Base-by-base conservation (phyloP, 495 filamentous ascomycete species). In the Podospora pseudocomata region DNA sequence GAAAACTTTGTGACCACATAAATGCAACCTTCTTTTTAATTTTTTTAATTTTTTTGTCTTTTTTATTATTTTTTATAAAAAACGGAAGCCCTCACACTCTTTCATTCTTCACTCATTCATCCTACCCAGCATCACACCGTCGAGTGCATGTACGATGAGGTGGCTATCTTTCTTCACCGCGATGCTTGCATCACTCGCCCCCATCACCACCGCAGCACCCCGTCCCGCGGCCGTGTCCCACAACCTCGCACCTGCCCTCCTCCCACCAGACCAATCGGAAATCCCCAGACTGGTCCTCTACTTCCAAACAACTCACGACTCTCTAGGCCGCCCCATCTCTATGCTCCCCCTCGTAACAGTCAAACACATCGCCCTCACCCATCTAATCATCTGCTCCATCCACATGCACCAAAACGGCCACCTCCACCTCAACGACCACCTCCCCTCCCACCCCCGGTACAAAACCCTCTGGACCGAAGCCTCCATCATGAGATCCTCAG, bases 361-460 rank as follows among this genome's bases (percentile, higher is more conserved):
- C 26, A 77, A 87, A 58, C 69, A 71, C 57, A 78, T 83, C 65
- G 73, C 80, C 30, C 75, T 81, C 11, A 92, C 91, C 0, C 92
- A 95, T 73, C 76, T 93, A 39, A 91, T 92, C 64, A 74, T 96
- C 64, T 91, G 88, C 32, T 90, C 92, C 7, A 83, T 95, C 63
- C 92, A 95, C 76, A 78, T 95, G 72, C 84, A 92, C 76, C 78
- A 81, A 23, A 71, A 80, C 23, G 80, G 84, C 44, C 79, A 79
- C 16, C 84, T 93, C 72, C 88, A 86, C n/a, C 85, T 93, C 62
- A 96, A 96, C 73, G 86, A 95, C 80, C 83, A 89, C 69, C 85
- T 85, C 2, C 88, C 89, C 0, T 71, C 78, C 1, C 71, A 84
- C 69, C 72, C 86, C 3, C 79, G 82, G 55, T 89, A 87, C 75